Evolutionary conservation across 371 early-diverging fungal genomes (phyloP).

Genomic region (Zychaea mexicana): DNA sequence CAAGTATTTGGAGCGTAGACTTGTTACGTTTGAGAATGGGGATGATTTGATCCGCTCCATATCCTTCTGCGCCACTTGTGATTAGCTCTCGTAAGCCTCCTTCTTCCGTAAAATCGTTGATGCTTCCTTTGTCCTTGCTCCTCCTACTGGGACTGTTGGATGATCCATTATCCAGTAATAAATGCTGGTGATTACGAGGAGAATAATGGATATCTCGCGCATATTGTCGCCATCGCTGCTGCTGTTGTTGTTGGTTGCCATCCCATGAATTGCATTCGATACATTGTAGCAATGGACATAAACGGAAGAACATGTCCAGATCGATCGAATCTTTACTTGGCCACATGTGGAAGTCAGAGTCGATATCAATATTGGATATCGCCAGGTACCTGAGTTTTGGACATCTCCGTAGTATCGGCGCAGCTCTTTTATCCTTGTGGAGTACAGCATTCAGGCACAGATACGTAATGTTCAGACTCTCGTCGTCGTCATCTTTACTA

Average conservation of each 20-base stretch:
- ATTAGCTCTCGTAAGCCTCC: neutral
- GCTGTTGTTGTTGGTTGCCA: neutral
- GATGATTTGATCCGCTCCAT: neutral
- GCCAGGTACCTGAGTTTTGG: neutral
- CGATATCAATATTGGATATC: neutral
- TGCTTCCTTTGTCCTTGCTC: neutral
- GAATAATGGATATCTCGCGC: neutral
- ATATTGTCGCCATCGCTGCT: neutral
- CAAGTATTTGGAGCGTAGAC: neutral
- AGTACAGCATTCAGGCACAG: neutral
- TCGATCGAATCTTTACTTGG: neutral
- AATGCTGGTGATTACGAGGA: too few species aligned
- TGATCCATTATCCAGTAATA: neutral
- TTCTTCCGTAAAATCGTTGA: too few species aligned
- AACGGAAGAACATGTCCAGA: neutral
- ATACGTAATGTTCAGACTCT: neutral
- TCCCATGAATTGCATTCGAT: slow-evolving; percentile 6
- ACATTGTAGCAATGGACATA: neutral
- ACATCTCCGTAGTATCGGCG: neutral
- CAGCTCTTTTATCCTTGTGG: neutral
- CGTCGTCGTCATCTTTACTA: neutral
- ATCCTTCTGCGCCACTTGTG: neutral
- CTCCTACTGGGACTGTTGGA: too few species aligned
- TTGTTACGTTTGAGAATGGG: neutral
- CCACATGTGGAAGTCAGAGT: neutral